Base-by-base conservation (phyloP, 179 eudicot species). In the Vitellaria paradoxa region DNA sequence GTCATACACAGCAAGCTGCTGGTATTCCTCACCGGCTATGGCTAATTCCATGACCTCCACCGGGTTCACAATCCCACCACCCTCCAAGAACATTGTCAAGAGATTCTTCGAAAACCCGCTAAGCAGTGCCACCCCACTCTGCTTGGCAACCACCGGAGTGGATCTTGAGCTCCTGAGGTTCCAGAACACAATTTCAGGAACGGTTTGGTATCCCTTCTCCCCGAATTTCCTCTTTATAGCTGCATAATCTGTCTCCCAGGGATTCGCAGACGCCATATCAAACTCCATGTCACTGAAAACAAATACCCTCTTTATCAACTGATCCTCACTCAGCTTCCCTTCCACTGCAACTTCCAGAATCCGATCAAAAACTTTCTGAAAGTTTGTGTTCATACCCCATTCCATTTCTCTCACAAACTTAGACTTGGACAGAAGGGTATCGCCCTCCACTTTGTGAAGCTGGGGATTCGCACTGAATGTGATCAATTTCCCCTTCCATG, bases 151-250 rank as follows among this genome's bases (percentile, higher is more conserved):
- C 40, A 76, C 79, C 15, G 79, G 66, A n/a, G 79, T 76, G 20
- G 73, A 59, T 13, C 40, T 20, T 56, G 79, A 68, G 49, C 60
- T 47, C 56, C 73, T 40, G 17, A 67, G 62, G 42, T 76, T 76
- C 73, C 73, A 76, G 42, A 76, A 76, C 73, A 76, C 79, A 12
- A 76, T 76, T 17, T 75, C 78, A 21, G 78, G 70, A 26, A 75
- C 63, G 26, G 6, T 53, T 1, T 55, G 10, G 6, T 64, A 75
- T 6, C 78, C 78, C 13, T 50, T 75, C 78, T 63, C 71, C 55
- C 15, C 42, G 50, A 64, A 75, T 23, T 65, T 75, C 70, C 70
- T 75, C 71, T 50, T 10, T 50, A 75, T 75, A 10, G 56, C 78
- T 20, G 64, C 63, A 24, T 75, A 75, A 75, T 52, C 70, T 18